phyloP scores from a whole-genome alignment of 2,329 filamentous ascomycete species.

The Trichoderma asperellum region DNA sequence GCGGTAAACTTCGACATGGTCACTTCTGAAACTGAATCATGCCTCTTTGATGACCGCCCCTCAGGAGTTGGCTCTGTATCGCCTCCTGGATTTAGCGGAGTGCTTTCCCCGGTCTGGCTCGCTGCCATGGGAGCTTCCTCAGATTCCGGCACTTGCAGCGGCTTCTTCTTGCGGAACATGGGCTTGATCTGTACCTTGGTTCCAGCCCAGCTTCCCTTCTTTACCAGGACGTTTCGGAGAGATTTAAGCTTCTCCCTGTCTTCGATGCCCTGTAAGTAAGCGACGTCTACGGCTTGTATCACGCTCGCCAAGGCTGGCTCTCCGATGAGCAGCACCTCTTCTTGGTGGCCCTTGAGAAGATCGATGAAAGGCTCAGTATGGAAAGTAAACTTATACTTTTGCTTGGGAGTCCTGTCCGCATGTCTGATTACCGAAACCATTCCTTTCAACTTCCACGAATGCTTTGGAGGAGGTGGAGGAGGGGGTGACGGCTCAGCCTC shows the following conservation, averaged over 20 bases:
- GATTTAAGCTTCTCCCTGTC: conserved; percentile 84
- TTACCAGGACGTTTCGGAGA: conserved; percentile 82
- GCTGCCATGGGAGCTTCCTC: conserved; percentile 38
- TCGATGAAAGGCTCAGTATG: conserved; percentile 96
- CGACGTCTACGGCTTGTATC: conserved; percentile 81
- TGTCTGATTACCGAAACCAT: conserved; percentile 96
- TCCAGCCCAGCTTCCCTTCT: conserved; percentile 91
- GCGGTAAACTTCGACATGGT: conserved; percentile 94
- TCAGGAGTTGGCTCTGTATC: conserved; percentile 2
- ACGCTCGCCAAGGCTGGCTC: conserved; percentile 89
- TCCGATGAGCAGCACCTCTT: conserved; percentile 92
- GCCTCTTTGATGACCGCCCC: conserved; percentile 57
- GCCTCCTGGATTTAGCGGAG: conserved; percentile 30
- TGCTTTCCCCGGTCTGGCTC: neutral
- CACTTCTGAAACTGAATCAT: conserved; percentile 85
- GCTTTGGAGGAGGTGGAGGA: conserved; percentile 74
- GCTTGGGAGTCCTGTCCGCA: conserved; percentile 95
- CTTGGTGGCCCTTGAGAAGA: conserved; percentile 89
- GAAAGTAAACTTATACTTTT: conserved; percentile 99
- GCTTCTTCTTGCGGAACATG: conserved; percentile 91
- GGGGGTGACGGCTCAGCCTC: conserved; percentile 43
- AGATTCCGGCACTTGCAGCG: conserved; percentile 54
- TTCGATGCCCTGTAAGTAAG: conserved; percentile 77
- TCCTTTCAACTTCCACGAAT: conserved; percentile 97
- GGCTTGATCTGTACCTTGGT: conserved; percentile 99